Conservation (phyloP, 169 alveolate species). For the Cryptosporidium tyzzeri region DNA sequence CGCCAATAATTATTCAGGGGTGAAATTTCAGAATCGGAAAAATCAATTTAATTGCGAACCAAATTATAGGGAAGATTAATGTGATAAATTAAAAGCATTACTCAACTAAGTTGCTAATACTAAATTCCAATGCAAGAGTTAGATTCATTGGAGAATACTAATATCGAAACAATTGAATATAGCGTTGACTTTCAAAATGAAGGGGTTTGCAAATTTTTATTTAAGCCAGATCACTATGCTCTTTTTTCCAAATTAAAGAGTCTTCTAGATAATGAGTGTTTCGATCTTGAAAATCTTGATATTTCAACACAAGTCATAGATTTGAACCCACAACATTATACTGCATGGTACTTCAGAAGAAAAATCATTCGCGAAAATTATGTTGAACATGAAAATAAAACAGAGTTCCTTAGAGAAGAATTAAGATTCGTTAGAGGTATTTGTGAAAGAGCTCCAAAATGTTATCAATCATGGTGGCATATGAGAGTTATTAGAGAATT, state of each 20-base stretch:
- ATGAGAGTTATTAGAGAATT: constrained; percentile 44
- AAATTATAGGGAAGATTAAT: neutral
- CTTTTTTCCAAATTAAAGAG: constrained; percentile 31
- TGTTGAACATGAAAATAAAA: constrained; percentile 1
- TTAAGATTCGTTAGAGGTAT: constrained; percentile 19
- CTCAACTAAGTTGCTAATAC: neutral
- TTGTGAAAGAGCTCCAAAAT: constrained; percentile 41
- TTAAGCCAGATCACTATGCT: constrained; percentile 16
- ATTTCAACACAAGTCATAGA: constrained; percentile 51
- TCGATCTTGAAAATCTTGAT: neutral
- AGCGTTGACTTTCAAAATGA: neutral
- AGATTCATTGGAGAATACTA: neutral
- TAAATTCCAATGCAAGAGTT: neutral
- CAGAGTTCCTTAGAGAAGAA: constrained; percentile 17
- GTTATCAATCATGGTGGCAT: constrained; percentile 73
- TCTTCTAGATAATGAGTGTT: constrained; percentile 17
- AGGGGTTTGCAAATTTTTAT: constrained; percentile 46
- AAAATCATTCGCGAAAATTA: neutral
- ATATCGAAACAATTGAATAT: neutral
- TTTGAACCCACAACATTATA: constrained; percentile 60
- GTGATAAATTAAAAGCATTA: neutral
- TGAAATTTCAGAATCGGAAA: neutral
- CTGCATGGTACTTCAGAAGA: constrained; percentile 69
- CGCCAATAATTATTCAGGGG: constrained; percentile 6
- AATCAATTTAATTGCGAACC: neutral